Base-by-base conservation (phyloP, 306 rosid species). In the Fagus crenata region DNA sequence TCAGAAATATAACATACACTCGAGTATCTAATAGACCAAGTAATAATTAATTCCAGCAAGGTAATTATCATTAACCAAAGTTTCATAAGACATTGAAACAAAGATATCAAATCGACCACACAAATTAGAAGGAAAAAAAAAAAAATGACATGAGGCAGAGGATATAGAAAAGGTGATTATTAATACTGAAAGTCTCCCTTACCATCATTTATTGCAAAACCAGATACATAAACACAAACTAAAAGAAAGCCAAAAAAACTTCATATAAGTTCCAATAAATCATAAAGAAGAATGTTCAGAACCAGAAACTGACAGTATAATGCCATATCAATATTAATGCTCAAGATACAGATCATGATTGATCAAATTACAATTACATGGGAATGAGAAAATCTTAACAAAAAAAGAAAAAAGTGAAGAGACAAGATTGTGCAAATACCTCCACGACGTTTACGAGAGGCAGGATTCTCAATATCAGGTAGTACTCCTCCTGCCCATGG, bases 391-490 rank as follows among this genome's bases (percentile, higher is more conserved):
- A 51, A 46, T 80, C 1, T 28, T 13, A 32, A 42, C 15, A 37
- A 32, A 3, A 31, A 53, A 7, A 0, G 49, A 15, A 7, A 0
- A 65, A 15, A 67, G 41, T 28, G 4, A 33, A 37, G 9, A 35
- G 18, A 77, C 42, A 32, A 80, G 37, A 59, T 68, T 31, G 3
- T 59, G 64, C 36, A 59, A 79, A 13, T 77, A 87, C 90, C 90
- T 73, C 83, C 88, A 22, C 88, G 79, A 2, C 88, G 88, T 80
- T 87, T 87, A 65, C 88, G 84, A 69, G 86, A 82, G 76, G 86
- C 75, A 17, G 75, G 79, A 80, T 79, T 77, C 28, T 22, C 28
- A 22, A 22, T 22, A 53, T 84, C 83, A 36, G 80, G 51, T 43
- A 77, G 7, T 65, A 84, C 56, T 49, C 83, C 81, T 37, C 74